Base-by-base conservation (phyloP, 2,329 filamentous ascomycete species). In the Diplocarpon rosae region DNA sequence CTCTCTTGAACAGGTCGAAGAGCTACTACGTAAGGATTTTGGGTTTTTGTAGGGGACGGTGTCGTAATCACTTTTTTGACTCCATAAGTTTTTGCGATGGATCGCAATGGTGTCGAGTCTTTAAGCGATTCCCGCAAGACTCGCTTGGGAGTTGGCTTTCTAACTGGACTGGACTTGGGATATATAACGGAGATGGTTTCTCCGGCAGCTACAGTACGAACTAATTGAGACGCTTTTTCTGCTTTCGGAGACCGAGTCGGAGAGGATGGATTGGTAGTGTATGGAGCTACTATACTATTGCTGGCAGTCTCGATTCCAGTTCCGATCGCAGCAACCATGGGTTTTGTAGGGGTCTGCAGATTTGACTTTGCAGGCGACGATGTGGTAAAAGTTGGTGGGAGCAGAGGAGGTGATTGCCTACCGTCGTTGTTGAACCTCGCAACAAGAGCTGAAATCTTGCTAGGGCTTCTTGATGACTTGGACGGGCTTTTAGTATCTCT, bases 371-470 rank as follows among this genome's bases (percentile, higher is more conserved):
- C 43, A 27, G 29, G 34, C 5, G 35, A 42, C 5, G 47, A 24
- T 27, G 20, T 28, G 14, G 38, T 17, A 35, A 13, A 35, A 5
- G 9, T 32, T 35, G 33, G 33, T 10, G 30, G 33, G 15, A 15
- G 11, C 33, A 14, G 15, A 17, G 15, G 13, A 15, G 15, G 15
- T 11, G 13, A 35, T 15, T 10, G 9, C n/a, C 27, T 13, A 36
- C 37, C 42, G 10, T 39, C 40, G 36, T 40, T 49, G 28, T 57
- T 52, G 34, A 59, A 61, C 37, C 49, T 59, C 14, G 57, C 59
- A 15, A 58, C 54, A 5, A 61, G 46, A 35, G 55, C 54, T 41
- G 52, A 60, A 14, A 61, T 55, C 17, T 52, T 60, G 8, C 44
- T 45, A 8, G 50, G 49, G n/a, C 43, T 52, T 13, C 39, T 35